These are phyloP conservation scores for Neocucurbitaria cava DNA, from an alignment of 2,329 filamentous ascomycete genomes.

Conservation along the genomic window DNA sequence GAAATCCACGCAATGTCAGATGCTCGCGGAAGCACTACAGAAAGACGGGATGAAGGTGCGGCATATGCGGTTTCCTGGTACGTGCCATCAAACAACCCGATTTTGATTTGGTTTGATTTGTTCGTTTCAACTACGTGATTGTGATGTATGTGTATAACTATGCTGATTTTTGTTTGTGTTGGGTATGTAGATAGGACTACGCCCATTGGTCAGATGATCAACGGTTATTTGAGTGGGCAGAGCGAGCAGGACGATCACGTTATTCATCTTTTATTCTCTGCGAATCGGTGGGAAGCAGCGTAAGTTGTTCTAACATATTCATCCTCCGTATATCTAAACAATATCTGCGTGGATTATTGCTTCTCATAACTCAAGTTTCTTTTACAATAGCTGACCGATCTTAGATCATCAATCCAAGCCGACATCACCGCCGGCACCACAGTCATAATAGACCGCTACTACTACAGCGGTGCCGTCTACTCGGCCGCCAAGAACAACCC, in stretches of 20 bases:
- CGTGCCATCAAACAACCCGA: conserved; percentile 3
- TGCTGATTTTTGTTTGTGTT: no score
- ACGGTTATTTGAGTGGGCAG: conserved; percentile 77
- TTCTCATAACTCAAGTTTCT: no score
- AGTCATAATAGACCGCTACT: conserved; percentile 90
- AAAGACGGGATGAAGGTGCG: conserved; percentile 60
- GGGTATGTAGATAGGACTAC: conserved; percentile 86
- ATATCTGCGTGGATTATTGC: no score
- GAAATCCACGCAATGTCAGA: conserved; percentile 87
- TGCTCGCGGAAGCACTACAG: conserved; percentile 65
- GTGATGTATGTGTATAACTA: not conserved
- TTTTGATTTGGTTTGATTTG: not conserved
- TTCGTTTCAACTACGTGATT: no score
- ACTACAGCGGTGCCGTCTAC: conserved; percentile 93
- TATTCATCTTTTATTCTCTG: conserved; percentile 88
- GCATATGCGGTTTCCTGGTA: conserved; percentile 72
- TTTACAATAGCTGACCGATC: not conserved
- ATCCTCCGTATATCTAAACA: no score
- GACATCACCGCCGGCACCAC: conserved; percentile 71
- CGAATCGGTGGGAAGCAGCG: conserved; percentile 83
- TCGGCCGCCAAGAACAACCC: conserved; percentile 84
- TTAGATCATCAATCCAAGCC: conserved; percentile 45
- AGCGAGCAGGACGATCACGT: conserved; percentile 82
- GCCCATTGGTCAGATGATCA: conserved; percentile 85
- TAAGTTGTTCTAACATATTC: conserved; percentile 34